A percentile compares a stretch with the other conserved stretches of the same genome.
These are phyloP conservation scores for Lentinula boryana DNA, from an alignment of 768 basidiomycete genomes.

Conservation along the genomic window DNA sequence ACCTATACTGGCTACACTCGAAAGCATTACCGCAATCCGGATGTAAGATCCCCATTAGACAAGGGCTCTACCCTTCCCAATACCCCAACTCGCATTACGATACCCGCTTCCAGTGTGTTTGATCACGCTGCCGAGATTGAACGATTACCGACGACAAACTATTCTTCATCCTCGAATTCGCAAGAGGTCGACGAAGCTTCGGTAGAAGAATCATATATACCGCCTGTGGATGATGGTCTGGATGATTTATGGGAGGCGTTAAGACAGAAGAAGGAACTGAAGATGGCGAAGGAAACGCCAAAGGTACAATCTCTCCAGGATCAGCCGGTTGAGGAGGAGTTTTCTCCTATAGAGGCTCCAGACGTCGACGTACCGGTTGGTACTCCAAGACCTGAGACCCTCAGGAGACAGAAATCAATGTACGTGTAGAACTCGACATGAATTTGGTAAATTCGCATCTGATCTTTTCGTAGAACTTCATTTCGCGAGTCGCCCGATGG, in stretches of 20 bases:
- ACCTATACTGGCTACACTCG: conserved; percentile 6
- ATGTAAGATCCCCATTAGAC: conserved; percentile 3
- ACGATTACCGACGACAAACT: conserved; percentile 11
- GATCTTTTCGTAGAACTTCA: conserved; percentile 41
- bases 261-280: conserved; percentile 56
- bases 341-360: conserved; percentile 25
- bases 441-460: conserved; percentile 10
- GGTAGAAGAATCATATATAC: conserved; percentile 35
- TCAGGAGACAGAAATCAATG: conserved; percentile 63
- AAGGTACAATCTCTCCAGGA: conserved; percentile 68
- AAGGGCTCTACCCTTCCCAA: conserved; percentile 3
- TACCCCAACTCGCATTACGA: conserved; percentile 10
- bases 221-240: conserved; percentile 37
- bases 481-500: conserved; percentile 71
- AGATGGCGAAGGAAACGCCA: conserved; percentile 61
- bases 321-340: conserved; percentile 20
- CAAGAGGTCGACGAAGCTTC: conserved; percentile 24
- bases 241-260: conserved; percentile 64
- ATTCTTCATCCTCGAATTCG: conserved; percentile 14
- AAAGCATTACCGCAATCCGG: conserved; percentile 6
- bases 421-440: conserved; percentile 24
- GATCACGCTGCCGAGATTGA: neutral
- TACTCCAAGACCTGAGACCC: conserved; percentile 21
- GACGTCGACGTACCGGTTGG: conserved; percentile 32
- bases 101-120: conserved; percentile 9